Conservation (phyloP, 1,284 basidiomycete species). For the Ceratobasidium sp. region DNA sequence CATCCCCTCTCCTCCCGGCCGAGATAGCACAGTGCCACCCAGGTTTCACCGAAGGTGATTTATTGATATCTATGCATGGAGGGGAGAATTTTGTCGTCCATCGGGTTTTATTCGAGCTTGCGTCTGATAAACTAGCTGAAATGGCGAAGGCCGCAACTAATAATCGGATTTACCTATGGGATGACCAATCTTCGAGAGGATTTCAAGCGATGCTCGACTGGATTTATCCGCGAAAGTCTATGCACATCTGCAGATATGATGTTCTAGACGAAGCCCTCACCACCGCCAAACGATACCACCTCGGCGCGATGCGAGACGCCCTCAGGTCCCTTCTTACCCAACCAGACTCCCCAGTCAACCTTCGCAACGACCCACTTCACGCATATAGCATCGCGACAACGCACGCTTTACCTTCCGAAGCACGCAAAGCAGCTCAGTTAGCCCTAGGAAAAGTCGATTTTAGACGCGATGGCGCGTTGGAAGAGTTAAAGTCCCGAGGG, state of each 20-base stretch:
- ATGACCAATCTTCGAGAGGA: background rate
- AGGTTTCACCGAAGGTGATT: background rate
- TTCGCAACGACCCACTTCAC: background rate
- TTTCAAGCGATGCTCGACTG: background rate
- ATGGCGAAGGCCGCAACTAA: no score
- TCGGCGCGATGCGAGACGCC: conserved; percentile 12
- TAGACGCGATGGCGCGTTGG: background rate
- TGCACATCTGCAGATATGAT: background rate
- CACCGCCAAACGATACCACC: background rate
- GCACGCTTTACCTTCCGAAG: background rate
- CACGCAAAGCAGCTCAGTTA: background rate
- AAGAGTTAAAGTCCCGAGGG: background rate
- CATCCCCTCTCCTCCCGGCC: no score
- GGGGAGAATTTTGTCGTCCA: background rate
- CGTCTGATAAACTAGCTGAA: no score
- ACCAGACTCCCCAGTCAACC: background rate
- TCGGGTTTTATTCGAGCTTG: no score
- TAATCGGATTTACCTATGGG: no score
- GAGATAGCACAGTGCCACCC: background rate
- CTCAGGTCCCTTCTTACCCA: background rate
- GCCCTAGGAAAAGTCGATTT: conserved; percentile 10
- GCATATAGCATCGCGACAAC: conserved; percentile 7
- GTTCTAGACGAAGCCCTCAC: background rate
- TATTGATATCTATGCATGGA: background rate
- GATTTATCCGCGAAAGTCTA: conserved; percentile 12